A percentile compares a stretch with the other conserved stretches of the same genome.
These are phyloP conservation scores for Raffaelea ambrosiae DNA, from an alignment of 2,329 filamentous ascomycete species.

Conservation along the genomic window DNA sequence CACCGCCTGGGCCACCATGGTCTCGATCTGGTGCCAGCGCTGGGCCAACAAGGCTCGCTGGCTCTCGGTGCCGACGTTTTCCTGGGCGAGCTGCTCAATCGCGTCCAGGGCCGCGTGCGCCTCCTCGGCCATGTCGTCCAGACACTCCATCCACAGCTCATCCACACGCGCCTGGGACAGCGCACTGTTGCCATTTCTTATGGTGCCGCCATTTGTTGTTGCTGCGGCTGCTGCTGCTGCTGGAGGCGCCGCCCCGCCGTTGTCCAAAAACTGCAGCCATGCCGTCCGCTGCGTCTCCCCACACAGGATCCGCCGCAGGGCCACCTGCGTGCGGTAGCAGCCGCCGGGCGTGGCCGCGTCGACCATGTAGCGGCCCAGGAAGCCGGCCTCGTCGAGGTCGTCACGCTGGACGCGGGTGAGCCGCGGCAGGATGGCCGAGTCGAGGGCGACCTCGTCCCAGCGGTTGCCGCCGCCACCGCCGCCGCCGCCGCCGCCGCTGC, in stretches of 20 bases:
- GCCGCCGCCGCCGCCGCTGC: not conserved
- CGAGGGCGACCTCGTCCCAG: slow-evolving; percentile 40
- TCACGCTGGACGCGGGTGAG: slow-evolving; percentile 4
- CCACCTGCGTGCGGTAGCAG: slow-evolving; percentile 17
- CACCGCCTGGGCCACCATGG: slow-evolving; percentile 8
- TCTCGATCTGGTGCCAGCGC: slow-evolving; percentile 15
- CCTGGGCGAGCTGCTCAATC: slow-evolving; percentile 2
- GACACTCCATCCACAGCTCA: slow-evolving; percentile 6
- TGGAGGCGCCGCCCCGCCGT: slow-evolving; percentile 4
- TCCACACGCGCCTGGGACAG: slow-evolving; percentile 2
- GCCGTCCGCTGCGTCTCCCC: slow-evolving; percentile 2
- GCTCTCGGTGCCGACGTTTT: slow-evolving; percentile 4
- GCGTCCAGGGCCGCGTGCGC: slow-evolving; percentile 4
- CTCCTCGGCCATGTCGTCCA: slow-evolving; percentile 9
- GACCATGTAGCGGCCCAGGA: slow-evolving; percentile 16
- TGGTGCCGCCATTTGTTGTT: not conserved
- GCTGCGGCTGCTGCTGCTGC: not conserved
- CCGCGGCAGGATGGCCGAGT: slow-evolving; percentile 31
- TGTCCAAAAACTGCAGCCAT: slow-evolving; percentile 12
- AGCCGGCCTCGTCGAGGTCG: slow-evolving; percentile 13
- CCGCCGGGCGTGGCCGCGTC: slow-evolving; percentile 15
- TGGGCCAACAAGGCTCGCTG: slow-evolving; percentile 10
- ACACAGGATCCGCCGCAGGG: slow-evolving; percentile 13
- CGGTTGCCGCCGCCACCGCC: slow-evolving; percentile 25
- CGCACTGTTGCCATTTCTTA: not conserved